Percentiles rank a stretch among this genome's conserved stretches.
Conservation (phyloP, 1,284 basidiomycete genomes). For the Sporisorium sorghi region DNA sequence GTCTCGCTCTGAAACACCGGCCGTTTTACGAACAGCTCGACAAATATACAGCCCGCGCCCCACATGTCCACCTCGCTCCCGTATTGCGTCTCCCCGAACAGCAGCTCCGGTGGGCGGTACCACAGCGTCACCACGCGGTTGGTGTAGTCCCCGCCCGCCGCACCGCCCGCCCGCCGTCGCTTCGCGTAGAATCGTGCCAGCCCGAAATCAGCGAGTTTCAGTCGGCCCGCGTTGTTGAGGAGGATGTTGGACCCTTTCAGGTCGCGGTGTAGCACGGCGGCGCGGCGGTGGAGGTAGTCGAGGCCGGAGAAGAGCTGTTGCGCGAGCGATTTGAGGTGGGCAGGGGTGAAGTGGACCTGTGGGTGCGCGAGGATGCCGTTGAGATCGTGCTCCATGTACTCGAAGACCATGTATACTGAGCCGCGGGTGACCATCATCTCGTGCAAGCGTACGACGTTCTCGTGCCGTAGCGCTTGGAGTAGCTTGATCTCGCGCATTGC, state of each 20-base stretch:
- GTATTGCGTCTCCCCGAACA: constrained; percentile 96
- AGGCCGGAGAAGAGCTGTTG: constrained; percentile 93
- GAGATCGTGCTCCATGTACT: constrained; percentile 99
- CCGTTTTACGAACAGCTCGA: constrained; percentile 93
- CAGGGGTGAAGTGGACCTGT: constrained; percentile 81
- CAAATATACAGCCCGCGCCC: constrained; percentile 99
- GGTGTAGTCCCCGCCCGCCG: too few species aligned
- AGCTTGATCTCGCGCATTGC: constrained; percentile 99
- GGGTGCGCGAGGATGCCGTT: constrained; percentile 94
- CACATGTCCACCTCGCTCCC: constrained; percentile 99
- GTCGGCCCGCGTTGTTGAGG: constrained; percentile 89
- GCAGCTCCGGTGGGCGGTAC: constrained; percentile 95
- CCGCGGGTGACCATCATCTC: constrained; percentile 95
- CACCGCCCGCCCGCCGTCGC: constrained; percentile 79
- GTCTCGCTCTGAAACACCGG: constrained; percentile 96
- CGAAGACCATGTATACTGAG: constrained; percentile 98
- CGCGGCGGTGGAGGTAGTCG: constrained; percentile 91
- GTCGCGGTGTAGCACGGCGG: constrained; percentile 95
- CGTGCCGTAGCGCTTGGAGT: constrained; percentile 87
- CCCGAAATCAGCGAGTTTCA: constrained; percentile 97
- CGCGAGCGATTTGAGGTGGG: constrained; percentile 93
- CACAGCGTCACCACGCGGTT: constrained; percentile 98
- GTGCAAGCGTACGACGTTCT: constrained; percentile 86
- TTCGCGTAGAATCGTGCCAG: constrained; percentile 97
- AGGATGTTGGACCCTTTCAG: constrained; percentile 99